phyloP scores from a whole-genome alignment of 768 basidiomycete species.

The Leccinum subgranulosum region DNA sequence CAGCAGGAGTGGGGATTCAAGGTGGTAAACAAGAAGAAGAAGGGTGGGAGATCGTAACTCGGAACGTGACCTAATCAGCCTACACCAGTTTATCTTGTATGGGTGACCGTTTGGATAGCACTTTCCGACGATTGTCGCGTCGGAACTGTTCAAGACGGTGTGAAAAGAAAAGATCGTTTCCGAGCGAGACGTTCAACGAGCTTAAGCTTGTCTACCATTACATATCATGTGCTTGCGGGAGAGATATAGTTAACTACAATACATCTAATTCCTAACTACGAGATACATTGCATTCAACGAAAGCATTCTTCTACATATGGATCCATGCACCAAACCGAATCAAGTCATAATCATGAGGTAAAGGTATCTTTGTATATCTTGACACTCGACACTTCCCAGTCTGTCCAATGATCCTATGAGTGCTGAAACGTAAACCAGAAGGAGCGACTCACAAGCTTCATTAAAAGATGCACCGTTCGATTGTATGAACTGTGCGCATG shows the following conservation, averaged over 20 bases:
- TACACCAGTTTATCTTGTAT: constrained; percentile 11
- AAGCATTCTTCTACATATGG: constrained; percentile 9
- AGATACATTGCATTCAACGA: constrained; percentile 13
- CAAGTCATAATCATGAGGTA: constrained; percentile 11
- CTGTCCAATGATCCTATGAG: constrained; percentile 35
- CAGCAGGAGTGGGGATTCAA: constrained; percentile 88
- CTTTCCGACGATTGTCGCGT: constrained; percentile 2
- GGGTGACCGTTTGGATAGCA: constrained; percentile 24
- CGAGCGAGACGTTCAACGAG: background rate
- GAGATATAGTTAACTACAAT: constrained; percentile 14
- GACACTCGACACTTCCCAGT: constrained; percentile 80
- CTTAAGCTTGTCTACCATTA: background rate
- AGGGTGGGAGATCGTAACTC: constrained; percentile 55
- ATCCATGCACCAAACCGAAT: constrained; percentile 5
- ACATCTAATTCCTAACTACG: constrained; percentile 18
- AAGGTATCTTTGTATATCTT: constrained; percentile 60
- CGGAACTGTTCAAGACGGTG: background rate
- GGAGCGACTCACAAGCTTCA: constrained; percentile 68
- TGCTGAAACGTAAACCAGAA: background rate
- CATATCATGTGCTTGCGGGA: background rate
- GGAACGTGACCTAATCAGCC: background rate
- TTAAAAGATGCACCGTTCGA: constrained; percentile 66
- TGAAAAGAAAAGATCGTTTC: background rate
- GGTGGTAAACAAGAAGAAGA: constrained; percentile 95
- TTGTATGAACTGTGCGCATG: constrained; percentile 75